A percentile compares a stretch with the other conserved stretches of the same genome.
Evolutionary conservation across 202 grass and related monocot species (phyloP).

Genomic region (Cymbopogon flexuosus): DNA sequence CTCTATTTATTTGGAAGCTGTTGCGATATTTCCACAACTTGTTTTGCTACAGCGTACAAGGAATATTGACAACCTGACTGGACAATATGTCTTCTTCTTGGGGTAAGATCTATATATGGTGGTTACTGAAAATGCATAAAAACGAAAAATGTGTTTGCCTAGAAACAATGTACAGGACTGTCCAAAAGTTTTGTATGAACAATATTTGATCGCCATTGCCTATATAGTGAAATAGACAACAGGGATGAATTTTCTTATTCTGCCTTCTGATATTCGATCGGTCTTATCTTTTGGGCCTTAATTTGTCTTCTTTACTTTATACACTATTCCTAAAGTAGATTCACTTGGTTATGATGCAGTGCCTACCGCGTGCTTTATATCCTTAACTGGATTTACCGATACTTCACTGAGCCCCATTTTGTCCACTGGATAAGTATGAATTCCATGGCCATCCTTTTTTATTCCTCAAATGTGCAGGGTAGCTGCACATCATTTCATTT

Average conservation of each 20-base stretch:
- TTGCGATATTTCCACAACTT: slow-evolving; percentile 66
- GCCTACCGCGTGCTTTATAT: slow-evolving; percentile 70
- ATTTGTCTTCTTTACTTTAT: not conserved
- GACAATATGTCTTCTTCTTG: slow-evolving; percentile 64
- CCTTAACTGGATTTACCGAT: slow-evolving; percentile 72
- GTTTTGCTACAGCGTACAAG: slow-evolving; percentile 60
- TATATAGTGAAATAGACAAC: not conserved
- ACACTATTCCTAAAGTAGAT: slow-evolving; percentile 1
- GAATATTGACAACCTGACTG: slow-evolving; percentile 69
- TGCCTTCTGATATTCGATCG: not conserved
- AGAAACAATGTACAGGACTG: not conserved
- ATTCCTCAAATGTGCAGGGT: not conserved
- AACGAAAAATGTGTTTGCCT: not conserved
- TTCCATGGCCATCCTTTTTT: not conserved
- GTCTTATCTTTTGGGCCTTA: not conserved
- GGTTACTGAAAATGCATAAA: not conserved
- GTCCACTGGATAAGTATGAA: slow-evolving; percentile 78
- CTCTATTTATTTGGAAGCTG: slow-evolving; percentile 72
- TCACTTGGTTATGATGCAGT: slow-evolving; percentile 47
- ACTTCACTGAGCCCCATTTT: slow-evolving; percentile 66
- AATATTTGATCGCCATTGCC: not conserved
- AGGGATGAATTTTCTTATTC: slow-evolving; percentile 2
- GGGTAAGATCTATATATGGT: slow-evolving; percentile 39
- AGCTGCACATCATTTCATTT: not conserved
- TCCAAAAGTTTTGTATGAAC: not conserved